Conservation (phyloP, 225 moss, liverwort and hornwort species). For the Marchantia paleacea region DNA sequence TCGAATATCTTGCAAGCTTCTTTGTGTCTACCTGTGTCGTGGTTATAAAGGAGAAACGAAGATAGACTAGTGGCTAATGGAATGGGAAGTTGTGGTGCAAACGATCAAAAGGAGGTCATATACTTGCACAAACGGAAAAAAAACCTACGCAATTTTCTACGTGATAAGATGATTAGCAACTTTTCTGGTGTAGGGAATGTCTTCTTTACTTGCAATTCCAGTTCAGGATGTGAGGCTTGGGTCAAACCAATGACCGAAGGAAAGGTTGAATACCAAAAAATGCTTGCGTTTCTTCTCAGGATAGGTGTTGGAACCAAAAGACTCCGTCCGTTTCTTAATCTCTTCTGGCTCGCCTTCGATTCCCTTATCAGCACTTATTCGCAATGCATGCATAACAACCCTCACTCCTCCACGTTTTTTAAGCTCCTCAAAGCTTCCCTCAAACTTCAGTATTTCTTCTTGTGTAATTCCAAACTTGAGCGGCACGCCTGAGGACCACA, state of each 20-base stretch:
- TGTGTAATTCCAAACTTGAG: constrained; percentile 59
- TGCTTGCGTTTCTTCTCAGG: constrained; percentile 74
- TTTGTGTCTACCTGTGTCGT: too few species aligned
- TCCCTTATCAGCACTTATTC: constrained; percentile 58
- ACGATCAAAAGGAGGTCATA: too few species aligned
- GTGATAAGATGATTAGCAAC: neutral
- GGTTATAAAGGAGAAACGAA: too few species aligned
- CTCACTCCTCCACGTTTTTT: constrained; percentile 54
- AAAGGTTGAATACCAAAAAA: constrained; percentile 49
- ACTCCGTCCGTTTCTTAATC: constrained; percentile 47
- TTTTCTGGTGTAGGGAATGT: neutral
- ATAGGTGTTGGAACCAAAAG: constrained; percentile 85
- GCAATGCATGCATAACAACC: constrained; percentile 54
- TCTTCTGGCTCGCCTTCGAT: constrained; percentile 52
- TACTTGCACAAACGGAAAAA: neutral
- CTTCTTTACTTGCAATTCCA: neutral
- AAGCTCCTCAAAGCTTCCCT: constrained; percentile 60
- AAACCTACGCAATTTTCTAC: neutral
- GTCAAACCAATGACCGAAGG: neutral
- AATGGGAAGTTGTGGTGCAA: too few species aligned
- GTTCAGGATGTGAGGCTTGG: neutral
- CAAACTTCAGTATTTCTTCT: constrained; percentile 67
- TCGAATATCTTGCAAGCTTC: too few species aligned
- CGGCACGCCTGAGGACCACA: neutral
- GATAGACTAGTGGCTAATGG: too few species aligned